These are phyloP conservation scores for Nothomitra cinnamomea DNA, from an alignment of 2,329 filamentous ascomycete species.

Conservation along the genomic window DNA sequence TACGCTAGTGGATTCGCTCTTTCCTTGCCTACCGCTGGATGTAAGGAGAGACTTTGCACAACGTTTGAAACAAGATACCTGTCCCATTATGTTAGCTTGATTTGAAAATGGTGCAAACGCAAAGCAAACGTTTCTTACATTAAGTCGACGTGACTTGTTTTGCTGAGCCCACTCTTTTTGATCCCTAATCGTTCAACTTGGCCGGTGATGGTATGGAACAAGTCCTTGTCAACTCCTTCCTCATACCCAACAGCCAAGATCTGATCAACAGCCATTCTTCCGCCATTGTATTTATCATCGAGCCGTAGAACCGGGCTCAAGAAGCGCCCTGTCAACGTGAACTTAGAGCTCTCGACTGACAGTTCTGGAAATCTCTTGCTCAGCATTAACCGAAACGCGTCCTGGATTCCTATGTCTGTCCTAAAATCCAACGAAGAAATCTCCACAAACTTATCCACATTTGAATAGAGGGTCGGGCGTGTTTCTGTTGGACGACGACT, in stretches of 20 bases:
- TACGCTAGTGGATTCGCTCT: neutral
- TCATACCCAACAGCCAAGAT: neutral
- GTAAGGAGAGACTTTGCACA: neutral
- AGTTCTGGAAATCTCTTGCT: neutral
- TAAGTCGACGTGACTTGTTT: neutral
- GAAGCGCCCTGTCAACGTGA: neutral
- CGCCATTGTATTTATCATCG: neutral
- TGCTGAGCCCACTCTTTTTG: neutral
- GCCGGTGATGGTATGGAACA: neutral
- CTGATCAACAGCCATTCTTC: neutral
- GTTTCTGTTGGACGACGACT: too few relatives aligned
- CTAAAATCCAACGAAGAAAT: neutral
- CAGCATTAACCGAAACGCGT: neutral
- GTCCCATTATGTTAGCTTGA: neutral
- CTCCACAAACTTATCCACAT: neutral
- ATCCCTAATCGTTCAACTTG: neutral
- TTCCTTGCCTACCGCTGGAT: neutral
- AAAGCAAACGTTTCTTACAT: neutral
- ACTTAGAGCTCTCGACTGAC: neutral
- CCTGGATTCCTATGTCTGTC: neutral
- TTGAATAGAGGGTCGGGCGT: neutral
- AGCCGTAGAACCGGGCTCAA: neutral
- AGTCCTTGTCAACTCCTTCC: neutral
- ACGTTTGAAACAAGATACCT: conserved; percentile 1
- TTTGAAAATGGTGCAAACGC: neutral